Evolutionary conservation across 2,329 filamentous ascomycete genomes (phyloP).

Genomic region (Trichophyton benhamiae): DNA sequence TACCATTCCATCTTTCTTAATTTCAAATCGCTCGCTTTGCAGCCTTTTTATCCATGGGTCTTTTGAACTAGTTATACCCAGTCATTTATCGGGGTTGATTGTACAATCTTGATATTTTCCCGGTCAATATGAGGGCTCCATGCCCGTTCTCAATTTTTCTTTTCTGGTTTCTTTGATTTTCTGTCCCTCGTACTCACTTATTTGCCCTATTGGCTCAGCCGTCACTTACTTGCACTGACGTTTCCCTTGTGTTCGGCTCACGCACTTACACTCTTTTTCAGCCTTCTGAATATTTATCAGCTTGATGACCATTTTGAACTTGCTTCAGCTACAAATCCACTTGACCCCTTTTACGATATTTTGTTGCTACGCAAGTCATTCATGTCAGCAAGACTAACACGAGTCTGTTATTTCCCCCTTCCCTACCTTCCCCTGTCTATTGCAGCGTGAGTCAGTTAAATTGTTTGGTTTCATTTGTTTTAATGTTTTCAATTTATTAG

Average conservation of each 20-base stretch:
- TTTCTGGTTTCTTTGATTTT: background rate
- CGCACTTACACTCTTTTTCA: background rate
- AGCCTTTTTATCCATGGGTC: background rate
- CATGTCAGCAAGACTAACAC: background rate
- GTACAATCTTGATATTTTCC: background rate
- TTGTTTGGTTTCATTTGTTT: background rate
- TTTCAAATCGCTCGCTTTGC: background rate
- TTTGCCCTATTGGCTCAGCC: background rate
- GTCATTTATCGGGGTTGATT: background rate
- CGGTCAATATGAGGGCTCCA: background rate
- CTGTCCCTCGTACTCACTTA: background rate
- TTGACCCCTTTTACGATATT: slow-evolving; percentile 31
- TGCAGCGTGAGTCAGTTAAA: background rate
- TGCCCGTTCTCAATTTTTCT: background rate
- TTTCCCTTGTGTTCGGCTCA: background rate
- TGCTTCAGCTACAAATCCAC: slow-evolving; percentile 2
- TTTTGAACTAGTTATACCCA: background rate
- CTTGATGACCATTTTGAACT: background rate
- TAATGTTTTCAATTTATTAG: background rate
- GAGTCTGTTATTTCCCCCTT: background rate
- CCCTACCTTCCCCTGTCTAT: background rate
- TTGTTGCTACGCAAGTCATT: background rate
- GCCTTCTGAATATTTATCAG: background rate
- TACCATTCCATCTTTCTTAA: too few relatives aligned
- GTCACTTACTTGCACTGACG: background rate